Base-by-base conservation (phyloP, 164 flowering plant genomes). In the Vitis cinerea region DNA sequence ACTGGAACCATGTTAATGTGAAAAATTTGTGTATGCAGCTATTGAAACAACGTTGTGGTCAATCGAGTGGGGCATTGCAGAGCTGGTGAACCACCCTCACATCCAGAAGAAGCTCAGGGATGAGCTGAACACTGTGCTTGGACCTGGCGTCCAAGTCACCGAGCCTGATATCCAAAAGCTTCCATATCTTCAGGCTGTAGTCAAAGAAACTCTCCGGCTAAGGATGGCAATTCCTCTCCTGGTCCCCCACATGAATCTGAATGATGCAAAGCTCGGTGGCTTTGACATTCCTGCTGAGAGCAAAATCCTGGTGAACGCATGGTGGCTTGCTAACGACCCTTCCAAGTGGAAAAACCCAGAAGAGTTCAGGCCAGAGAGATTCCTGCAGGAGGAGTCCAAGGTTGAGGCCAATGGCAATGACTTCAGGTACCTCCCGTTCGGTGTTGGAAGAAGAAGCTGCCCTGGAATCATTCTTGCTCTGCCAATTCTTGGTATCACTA, bases 171-270 rank as follows among this genome's bases (percentile, higher is more conserved):
- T 71, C 30, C 59, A 80, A 60, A 86, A 84, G 61, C 85, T 92
- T 2, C 98, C 98, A 3, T 92, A 92, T 80, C 94, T 92, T 19
- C 88, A 89, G 44, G 98, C 98, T 0, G 96, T 92, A 52, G 61
- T 92, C 80, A 92, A 92, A 72, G 98, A 92, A 74, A 89, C 98
- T 3, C 87, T 93, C 12, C 74, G 98, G 11, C 86, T 90, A 11
- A 79, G 97, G 1, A 91, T 90, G 98, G 97, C 97, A 0, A 91
- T 93, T 61, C 98, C 98, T 0, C 88, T 93, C 8, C 80, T 93
- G n/a, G 97, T 91, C 62, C 98, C 98, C 1, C 97, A 91, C 92
- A 91, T 91, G 97, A 91, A 91, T 86, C 91, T 93, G 59, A 79
- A 91, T 48, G 92, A 93, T 3, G 95, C 97, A 3, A 93, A 90